These are phyloP conservation scores for Zostera marina DNA, from an alignment of 116 monocot species.

Conservation along the genomic window DNA sequence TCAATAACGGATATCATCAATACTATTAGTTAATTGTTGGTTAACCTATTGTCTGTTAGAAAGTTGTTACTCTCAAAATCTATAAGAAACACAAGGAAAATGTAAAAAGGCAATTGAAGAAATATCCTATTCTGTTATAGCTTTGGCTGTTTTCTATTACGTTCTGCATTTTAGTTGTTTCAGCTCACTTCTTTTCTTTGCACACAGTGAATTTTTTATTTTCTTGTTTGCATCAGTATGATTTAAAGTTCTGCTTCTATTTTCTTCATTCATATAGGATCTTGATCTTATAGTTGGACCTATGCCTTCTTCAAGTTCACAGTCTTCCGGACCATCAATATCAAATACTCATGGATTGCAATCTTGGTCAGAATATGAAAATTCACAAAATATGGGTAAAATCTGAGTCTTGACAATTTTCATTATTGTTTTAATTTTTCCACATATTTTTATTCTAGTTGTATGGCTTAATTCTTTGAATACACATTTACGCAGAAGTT, in stretches of 20 bases:
- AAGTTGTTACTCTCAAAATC: no score
- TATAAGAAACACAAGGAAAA: no score
- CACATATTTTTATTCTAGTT: background rate
- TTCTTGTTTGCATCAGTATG: no score
- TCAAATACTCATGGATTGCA: conserved; percentile 21
- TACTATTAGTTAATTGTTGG: no score
- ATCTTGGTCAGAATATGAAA: conserved; percentile 15
- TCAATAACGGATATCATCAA: no score
- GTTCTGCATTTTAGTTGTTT: no score
- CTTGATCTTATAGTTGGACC: conserved; percentile 1
- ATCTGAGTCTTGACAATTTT: background rate
- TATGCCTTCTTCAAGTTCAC: conserved; percentile 9
- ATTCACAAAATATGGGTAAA: conserved; percentile 27
- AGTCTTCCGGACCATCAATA: conserved; percentile 23
- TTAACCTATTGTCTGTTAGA: no score
- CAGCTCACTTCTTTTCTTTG: no score
- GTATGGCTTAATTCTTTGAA: background rate
- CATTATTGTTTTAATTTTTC: background rate
- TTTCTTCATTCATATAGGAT: conserved; percentile 3
- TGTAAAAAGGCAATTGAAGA: no score
- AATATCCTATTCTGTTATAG: no score
- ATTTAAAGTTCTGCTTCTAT: background rate
- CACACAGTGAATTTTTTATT: no score
- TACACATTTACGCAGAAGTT: background rate
- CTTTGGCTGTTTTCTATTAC: no score